Evolutionary conservation across 306 rosid genomes (phyloP).

Genomic region (Quercus dentata): DNA sequence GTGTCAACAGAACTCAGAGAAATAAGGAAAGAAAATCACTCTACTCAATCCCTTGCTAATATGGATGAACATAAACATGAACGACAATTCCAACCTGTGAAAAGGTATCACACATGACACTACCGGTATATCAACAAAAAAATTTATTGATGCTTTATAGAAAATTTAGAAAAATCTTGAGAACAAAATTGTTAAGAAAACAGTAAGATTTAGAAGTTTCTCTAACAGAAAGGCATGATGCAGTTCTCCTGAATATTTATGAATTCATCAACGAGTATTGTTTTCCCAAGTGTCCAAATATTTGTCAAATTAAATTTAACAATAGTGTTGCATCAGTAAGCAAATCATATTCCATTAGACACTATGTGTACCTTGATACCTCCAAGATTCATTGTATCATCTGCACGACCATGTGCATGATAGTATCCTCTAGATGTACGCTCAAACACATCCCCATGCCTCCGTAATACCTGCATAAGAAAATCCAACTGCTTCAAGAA

Average conservation of each 20-base stretch:
- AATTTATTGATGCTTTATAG: background rate
- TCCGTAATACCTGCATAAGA: conserved; percentile 61
- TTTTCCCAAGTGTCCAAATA: background rate
- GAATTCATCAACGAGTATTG: background rate
- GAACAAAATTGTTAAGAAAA: background rate
- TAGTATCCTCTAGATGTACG: conserved; percentile 72
- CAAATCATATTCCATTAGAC: background rate
- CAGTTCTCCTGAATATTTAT: background rate
- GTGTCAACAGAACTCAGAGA: too few species aligned
- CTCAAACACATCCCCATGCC: conserved; percentile 96
- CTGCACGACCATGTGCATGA: conserved; percentile 96
- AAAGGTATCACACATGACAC: background rate
- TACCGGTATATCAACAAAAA: background rate
- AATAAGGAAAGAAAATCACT: too few species aligned
- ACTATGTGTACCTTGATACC: conserved; percentile 78
- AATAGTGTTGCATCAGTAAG: background rate
- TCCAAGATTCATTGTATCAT: conserved; percentile 97
- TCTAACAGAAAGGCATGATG: background rate
- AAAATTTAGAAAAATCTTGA: background rate
- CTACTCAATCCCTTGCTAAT: background rate
- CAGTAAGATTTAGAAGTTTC: background rate
- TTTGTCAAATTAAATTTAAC: background rate
- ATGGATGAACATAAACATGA: background rate
- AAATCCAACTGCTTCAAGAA: conserved; percentile 15
- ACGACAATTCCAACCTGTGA: background rate